Percentiles rank a stretch among this genome's conserved stretches.
Conservation (phyloP, 148 eudicot genomes). For the Silene uniflora region DNA sequence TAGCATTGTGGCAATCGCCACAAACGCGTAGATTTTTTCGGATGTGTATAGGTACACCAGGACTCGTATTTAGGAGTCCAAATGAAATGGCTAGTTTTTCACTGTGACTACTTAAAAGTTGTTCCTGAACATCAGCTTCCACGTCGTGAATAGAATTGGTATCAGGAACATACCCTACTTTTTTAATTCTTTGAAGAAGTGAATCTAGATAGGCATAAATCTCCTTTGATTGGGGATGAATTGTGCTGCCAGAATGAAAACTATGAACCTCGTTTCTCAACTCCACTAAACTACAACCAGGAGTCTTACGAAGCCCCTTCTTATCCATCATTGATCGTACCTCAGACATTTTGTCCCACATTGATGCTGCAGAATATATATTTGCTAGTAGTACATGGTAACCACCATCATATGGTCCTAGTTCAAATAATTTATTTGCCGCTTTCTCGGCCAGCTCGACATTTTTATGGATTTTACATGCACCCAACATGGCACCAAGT, state of each 20-base stretch:
- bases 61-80: slow-evolving; percentile 56
- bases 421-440: slow-evolving; percentile 49
- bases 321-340: slow-evolving; percentile 60
- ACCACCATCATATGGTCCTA: slow-evolving; percentile 68
- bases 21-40: slow-evolving; percentile 82
- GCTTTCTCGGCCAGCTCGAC: slow-evolving; percentile 66
- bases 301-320: slow-evolving; percentile 63
- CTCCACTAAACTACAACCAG: slow-evolving; percentile 67
- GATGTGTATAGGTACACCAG: slow-evolving; percentile 66
- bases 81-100: slow-evolving; percentile 79
- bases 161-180: slow-evolving; percentile 68
- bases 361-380: slow-evolving; percentile 62
- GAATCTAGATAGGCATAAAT: slow-evolving; percentile 48
- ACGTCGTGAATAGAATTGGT: slow-evolving; percentile 61
- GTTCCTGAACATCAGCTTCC: slow-evolving; percentile 66
- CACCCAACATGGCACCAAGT: slow-evolving; percentile 85
- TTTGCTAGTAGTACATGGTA: slow-evolving; percentile 75
- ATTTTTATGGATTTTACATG: slow-evolving; percentile 86
- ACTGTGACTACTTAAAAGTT: slow-evolving; percentile 60
- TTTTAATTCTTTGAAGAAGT: slow-evolving; percentile 53
- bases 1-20: slow-evolving; percentile 72
- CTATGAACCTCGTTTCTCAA: slow-evolving; percentile 63
- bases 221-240: slow-evolving; percentile 59
- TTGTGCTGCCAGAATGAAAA: slow-evolving; percentile 68
- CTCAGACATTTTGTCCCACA: slow-evolving; percentile 73